phyloP scores from a whole-genome alignment of 108 stramenopile genomes.

The Discostella stelligeroides region DNA sequence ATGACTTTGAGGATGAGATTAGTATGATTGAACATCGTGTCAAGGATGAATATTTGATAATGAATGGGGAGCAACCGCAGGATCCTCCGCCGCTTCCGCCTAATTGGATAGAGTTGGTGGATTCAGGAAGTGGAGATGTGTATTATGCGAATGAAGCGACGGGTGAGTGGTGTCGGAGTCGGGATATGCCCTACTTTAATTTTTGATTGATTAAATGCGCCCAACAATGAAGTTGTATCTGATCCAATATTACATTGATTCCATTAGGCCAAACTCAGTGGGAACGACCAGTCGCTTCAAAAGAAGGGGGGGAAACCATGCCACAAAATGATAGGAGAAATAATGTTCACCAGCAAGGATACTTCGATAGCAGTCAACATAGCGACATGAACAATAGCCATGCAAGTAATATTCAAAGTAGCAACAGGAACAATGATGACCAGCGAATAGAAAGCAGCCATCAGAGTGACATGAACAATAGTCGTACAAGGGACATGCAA shows the following conservation, averaged over 20 bases:
- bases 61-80: conserved; percentile 9
- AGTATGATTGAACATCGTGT: conserved; percentile 25
- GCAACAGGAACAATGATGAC: background rate
- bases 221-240: background rate
- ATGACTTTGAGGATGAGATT: conserved; percentile 23
- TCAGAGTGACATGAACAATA: background rate
- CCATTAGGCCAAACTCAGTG: background rate
- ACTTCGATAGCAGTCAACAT: too few species aligned
- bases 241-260: background rate
- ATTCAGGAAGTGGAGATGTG: conserved; percentile 47
- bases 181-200: background rate
- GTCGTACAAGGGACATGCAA: background rate
- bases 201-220: too few species aligned
- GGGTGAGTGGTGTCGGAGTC: conserved; percentile 56
- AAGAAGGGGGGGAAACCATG: background rate
- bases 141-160: conserved; percentile 66
- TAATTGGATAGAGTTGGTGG: conserved; percentile 59
- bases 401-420: background rate
- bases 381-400: too few species aligned
- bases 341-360: too few species aligned
- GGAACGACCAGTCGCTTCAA: conserved; percentile 33
- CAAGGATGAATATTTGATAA: conserved; percentile 13
- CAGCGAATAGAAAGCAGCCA: conserved; percentile 5
- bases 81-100: conserved; percentile 21
- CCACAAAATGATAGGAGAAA: background rate